Percentiles rank a stretch among this genome's conserved stretches.
Conservation (phyloP, 2,329 filamentous ascomycete genomes). For the Xylariales sp. region DNA sequence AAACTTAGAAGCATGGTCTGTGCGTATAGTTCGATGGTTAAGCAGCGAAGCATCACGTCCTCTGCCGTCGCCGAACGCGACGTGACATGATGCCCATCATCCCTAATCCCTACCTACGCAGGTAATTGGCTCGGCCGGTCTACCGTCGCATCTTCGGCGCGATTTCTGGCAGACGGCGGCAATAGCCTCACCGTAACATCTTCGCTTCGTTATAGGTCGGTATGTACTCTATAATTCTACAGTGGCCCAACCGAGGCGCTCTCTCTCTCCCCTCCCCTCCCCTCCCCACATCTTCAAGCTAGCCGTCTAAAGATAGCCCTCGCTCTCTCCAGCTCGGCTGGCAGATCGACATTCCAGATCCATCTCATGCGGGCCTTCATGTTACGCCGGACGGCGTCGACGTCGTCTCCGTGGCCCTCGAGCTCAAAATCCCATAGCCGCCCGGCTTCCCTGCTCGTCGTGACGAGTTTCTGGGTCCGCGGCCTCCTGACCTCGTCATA, state of each 20-base stretch:
- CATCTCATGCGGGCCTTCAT: slow-evolving; percentile 50
- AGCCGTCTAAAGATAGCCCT: slow-evolving; percentile 48
- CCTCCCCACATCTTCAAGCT: slow-evolving; percentile 10
- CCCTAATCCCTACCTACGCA: neutral
- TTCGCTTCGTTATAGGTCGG: neutral
- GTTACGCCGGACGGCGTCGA: slow-evolving; percentile 52
- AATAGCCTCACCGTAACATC: neutral
- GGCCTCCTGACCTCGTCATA: slow-evolving; percentile 63
- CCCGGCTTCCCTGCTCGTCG: slow-evolving; percentile 60
- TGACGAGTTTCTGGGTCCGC: slow-evolving; percentile 61
- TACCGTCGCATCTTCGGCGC: neutral
- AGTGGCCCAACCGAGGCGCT: neutral
- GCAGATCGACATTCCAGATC: slow-evolving; percentile 54
- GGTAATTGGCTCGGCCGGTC: neutral
- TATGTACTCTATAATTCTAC: neutral
- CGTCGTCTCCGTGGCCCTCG: slow-evolving; percentile 48
- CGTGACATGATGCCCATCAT: neutral
- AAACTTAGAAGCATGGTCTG: slow-evolving; percentile 1
- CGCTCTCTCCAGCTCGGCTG: slow-evolving; percentile 53
- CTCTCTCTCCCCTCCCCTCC: too few species aligned
- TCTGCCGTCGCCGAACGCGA: neutral
- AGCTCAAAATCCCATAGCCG: slow-evolving; percentile 58
- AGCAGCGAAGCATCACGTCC: neutral
- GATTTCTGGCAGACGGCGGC: neutral
- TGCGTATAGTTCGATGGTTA: neutral